Base-by-base conservation (phyloP, 2,329 filamentous ascomycete species). In the Paraconiothyrium brasiliense region DNA sequence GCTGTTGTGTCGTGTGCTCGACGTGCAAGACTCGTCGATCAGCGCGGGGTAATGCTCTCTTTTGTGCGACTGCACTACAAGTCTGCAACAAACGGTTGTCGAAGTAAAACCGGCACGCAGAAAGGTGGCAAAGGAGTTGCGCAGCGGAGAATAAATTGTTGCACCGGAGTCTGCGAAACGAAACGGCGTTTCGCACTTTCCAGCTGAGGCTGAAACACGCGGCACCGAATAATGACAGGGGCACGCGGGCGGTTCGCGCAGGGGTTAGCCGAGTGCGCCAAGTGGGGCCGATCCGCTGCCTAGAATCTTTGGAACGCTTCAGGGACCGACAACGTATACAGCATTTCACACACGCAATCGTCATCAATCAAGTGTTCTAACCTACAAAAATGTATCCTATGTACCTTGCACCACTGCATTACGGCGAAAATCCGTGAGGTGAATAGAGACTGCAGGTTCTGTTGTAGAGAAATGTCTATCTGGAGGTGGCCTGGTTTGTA, bases 151-250 rank as follows among this genome's bases (percentile, higher is more conserved):
- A 32, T 8, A 20, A 32, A 10, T 5, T 32, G 37, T 30, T 30
- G 6, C 8, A 20, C 2, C 51, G 27, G 51, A 46, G 51, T 46
- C 14, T 44, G 24, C 37, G 22, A 32, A 43, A 43, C 37, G 22
- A 32, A 43, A 43, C 22, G 51, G 16, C 16, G 51, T 54, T 54
- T 54, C 51, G 39, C 27, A 13, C 24, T 43, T 3, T 30, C 6
- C 11, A 54, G 37, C 37, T 54, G 51, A 22, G 51, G 51, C 37
- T 54, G 51, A 54, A 54, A 54, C 50, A 43, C 51, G 51, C 51
- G 37, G 51, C 13, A 16, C 5, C 9, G 41, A 24, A 16, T 6
- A 13, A 41, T 30, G 49, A 37, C 49, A 54, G 51, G 37, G 37
- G 24, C 37, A 20, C 16, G 37, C 51, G 20, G 20, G 37, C 51